Conservation (phyloP, 2,329 filamentous ascomycete genomes). For the Talaromyces albobiverticillius region DNA sequence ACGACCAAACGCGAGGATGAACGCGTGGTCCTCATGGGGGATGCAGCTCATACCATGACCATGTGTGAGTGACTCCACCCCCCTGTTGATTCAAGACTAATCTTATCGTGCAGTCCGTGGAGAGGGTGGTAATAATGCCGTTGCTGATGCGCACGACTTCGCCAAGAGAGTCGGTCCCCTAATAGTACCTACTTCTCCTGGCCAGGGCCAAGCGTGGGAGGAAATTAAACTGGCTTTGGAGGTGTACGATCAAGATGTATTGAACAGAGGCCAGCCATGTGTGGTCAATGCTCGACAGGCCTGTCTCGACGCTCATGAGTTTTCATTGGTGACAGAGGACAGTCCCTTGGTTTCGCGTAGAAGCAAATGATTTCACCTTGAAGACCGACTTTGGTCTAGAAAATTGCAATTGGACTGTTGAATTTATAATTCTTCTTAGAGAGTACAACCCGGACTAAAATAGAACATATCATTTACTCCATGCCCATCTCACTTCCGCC, state of each 20-base stretch:
- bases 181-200: not conserved
- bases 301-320: conserved; percentile 56
- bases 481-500: no score
- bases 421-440: no score
- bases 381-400: not conserved
- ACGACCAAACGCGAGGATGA: conserved; percentile 33
- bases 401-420: no score
- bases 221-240: conserved; percentile 19
- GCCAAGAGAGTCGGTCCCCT: conserved; percentile 28
- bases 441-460: no score
- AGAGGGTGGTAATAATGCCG: conserved; percentile 58
- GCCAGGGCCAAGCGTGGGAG: not conserved
- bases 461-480: no score
- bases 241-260: conserved; percentile 46
- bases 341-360: conserved; percentile 37
- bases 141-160: conserved; percentile 51
- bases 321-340: conserved; percentile 38
- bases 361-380: conserved; percentile 1
- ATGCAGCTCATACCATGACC: conserved; percentile 58
- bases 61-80: conserved; percentile 50
- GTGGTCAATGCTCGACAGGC: conserved; percentile 53
- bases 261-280: conserved; percentile 43
- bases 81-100: not conserved
- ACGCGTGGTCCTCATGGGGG: conserved; percentile 50
- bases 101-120: conserved; percentile 46